Base-by-base conservation (phyloP, 495 filamentous ascomycete species). In the Cladorrhinum samala region DNA sequence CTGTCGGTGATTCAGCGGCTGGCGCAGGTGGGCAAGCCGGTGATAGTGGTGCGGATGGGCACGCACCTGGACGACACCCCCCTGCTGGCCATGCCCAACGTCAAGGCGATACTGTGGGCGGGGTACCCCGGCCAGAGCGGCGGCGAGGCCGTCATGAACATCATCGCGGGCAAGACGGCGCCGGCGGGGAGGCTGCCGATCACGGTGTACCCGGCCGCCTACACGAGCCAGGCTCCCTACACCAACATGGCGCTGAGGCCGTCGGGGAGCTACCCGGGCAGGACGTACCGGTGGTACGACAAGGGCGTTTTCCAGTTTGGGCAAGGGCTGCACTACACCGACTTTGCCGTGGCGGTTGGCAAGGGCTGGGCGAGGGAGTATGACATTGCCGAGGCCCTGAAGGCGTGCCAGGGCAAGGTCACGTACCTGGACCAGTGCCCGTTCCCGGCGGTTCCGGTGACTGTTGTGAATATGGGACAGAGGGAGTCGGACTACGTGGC, bases 151-250 rank as follows among this genome's bases (percentile, higher is more conserved):
- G 59, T 83, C 9, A 67, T 76, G 4, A 69, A 81, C 45, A 60
- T 82, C 1, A 27, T 85, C 5, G 77, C 73, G 14, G 82, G 81
- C 3, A 65, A 61, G 8, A 65, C 66, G 9, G 71, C 77, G 14
- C 82, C 81, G 0, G 80, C 78, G 13, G 83, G 75, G 16, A 77
- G 83, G 20, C 67, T 86, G 1, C 82, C 83, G 2, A 82, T 83
- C 25, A 84, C 80, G 13, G 64, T 70, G 53, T 78, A 78, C 46
- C 72, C 72, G 0, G 50, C 54, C 0, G 56, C 62, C 45, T 78
- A 76, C 53, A 65, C 66, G 14, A 50, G 59, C 19, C 61, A 74
- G 66, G 19, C 61, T 69, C 19, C 61, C 52, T n/a, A 73, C 59
- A 70, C 70, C 4, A 56, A 73, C 19, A 77, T 78, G 72, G 63